Conservation (phyloP, 257 asterid species). For the Solanum arcanum region DNA sequence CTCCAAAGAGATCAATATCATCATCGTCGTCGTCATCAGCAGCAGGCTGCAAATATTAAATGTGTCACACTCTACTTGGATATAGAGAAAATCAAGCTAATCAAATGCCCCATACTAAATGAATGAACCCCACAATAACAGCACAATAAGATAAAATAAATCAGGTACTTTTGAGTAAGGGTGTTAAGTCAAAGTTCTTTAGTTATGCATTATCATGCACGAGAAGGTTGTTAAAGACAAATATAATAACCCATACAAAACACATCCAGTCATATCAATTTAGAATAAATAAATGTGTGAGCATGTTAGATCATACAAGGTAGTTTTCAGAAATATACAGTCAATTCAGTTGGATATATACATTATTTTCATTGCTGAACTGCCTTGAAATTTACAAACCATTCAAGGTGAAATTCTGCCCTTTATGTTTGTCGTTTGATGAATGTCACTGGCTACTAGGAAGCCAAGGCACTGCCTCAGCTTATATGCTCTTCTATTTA, state of each 20-base stretch:
- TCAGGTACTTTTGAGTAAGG: not conserved
- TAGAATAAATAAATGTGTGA: not conserved
- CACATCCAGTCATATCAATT: not conserved
- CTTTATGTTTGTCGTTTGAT: not conserved
- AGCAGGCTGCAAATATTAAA: constrained; percentile 10
- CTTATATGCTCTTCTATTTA: not conserved
- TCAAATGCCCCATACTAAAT: not conserved
- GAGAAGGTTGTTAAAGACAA: not conserved
- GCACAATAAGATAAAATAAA: not conserved
- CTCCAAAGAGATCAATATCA: constrained; percentile 89
- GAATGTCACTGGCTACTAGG: not conserved
- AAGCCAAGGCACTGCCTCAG: not conserved
- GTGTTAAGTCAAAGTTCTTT: not conserved
- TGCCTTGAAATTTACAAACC: not conserved
- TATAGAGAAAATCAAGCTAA: not conserved
- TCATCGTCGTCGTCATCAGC: constrained; percentile 51
- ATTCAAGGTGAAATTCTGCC: not conserved
- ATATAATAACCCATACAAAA: not conserved
- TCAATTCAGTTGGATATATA: not conserved
- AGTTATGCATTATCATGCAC: not conserved
- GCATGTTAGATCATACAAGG: not conserved
- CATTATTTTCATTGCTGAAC: not conserved
- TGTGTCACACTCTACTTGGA: not conserved
- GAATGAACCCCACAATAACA: not conserved
- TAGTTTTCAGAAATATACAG: not conserved